Base-by-base conservation (phyloP, 495 filamentous ascomycete species). In the Penicillium manginii region DNA sequence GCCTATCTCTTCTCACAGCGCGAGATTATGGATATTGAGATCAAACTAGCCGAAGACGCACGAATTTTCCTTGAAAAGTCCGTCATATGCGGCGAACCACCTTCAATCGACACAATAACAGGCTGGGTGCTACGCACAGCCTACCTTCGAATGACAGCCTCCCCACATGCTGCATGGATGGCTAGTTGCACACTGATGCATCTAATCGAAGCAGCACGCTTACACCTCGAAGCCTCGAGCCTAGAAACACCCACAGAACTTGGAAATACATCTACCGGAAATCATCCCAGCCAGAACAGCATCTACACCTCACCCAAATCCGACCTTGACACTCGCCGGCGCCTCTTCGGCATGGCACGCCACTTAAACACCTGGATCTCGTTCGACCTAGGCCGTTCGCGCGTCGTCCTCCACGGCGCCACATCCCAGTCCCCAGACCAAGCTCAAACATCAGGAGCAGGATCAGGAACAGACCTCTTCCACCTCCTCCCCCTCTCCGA, bases 101-200 rank as follows among this genome's bases (percentile, higher is more conserved):
- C 70, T 0, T 72, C 73, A 2, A 61, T 76, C 8, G 73, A 76
- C 46, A 72, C 63, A 4, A 73, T 84, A 33, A 76, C 75, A 9
- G 81, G 72, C 12, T 84, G 80, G 81, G 75, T 83, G 14, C 73
- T 86, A 9, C 78, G 82, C 40, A 70, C 75, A 8, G 66, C 81
- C 8, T 85, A 84, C 64, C 66, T 85, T 7, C 72, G 83, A 31
- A 75, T 77, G 61, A 83, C 81, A 8, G 74, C 78, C 12, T 71
- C 78, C 22, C 82, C 83, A 10, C 77, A 86, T 55, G 70, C 75
- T 7, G 70, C 79, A 19, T 85, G 82, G 81, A 80, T 85, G 74
- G 80, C 81, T 3, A 83, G 78, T 46, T 82, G 79, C 60, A 81
- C 74, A 8, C 59, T 81, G 23, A 80, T 86, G 72, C 83, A 86